A percentile compares a stretch with the other conserved stretches of the same genome.
Conservation (phyloP, 1,284 basidiomycete genomes). For the Bjerkandera adusta region DNA sequence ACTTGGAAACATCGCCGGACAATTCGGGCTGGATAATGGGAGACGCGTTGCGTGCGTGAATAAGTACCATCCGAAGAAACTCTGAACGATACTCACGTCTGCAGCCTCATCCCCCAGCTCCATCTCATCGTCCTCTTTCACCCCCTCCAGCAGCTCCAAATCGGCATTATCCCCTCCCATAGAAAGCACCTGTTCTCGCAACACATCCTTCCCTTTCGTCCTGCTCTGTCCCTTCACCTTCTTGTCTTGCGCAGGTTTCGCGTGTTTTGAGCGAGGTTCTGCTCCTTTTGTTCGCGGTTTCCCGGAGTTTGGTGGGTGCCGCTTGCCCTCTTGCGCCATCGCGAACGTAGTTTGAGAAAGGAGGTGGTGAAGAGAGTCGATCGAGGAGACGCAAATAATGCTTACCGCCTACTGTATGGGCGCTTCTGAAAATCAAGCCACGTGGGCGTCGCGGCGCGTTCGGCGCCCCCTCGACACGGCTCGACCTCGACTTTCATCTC, state of each 20-base stretch:
- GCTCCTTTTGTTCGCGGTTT: too few relatives aligned
- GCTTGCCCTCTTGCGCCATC: too few relatives aligned
- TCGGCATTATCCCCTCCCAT: slow-evolving; percentile 53
- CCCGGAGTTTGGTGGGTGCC: too few relatives aligned
- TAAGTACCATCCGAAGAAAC: not conserved
- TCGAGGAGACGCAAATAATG: too few relatives aligned
- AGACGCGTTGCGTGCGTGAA: slow-evolving; percentile 2
- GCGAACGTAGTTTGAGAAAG: too few relatives aligned
- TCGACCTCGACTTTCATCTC: too few relatives aligned
- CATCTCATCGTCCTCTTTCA: slow-evolving; percentile 35
- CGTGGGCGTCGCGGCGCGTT: too few relatives aligned
- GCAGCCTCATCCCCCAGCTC: slow-evolving; percentile 24
- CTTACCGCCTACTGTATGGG: too few relatives aligned
- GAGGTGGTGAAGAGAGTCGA: too few relatives aligned
- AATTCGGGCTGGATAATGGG: slow-evolving; percentile 39
- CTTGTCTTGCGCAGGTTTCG: not conserved
- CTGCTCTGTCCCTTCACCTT: slow-evolving; percentile 5
- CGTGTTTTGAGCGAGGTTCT: too few relatives aligned
- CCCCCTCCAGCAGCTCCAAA: slow-evolving; percentile 42
- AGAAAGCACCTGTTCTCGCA: slow-evolving; percentile 34
- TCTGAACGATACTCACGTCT: slow-evolving; percentile 20
- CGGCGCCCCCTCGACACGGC: too few relatives aligned
- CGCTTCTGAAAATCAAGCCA: too few relatives aligned
- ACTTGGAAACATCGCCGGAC: slow-evolving; percentile 54
- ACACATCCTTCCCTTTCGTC: slow-evolving; percentile 7